These are phyloP conservation scores for Fusarium sterilihyphosum DNA, from an alignment of 2,329 filamentous ascomycete species.

Conservation along the genomic window DNA sequence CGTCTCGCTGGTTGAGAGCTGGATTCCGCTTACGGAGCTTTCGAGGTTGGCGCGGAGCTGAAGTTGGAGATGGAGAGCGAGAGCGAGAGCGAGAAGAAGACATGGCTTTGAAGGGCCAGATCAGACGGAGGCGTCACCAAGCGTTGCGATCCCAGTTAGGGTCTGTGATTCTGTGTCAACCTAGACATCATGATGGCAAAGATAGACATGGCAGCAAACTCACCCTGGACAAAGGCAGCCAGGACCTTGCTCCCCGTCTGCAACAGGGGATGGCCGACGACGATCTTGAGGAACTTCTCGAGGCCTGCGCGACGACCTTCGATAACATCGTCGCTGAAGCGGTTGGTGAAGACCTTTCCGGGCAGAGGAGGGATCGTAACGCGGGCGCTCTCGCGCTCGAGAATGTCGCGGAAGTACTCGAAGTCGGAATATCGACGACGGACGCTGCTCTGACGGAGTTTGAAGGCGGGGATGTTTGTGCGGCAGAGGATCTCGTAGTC, in stretches of 20 bases:
- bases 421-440: slow-evolving; percentile 97
- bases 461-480: slow-evolving; percentile 99
- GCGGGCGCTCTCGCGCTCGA: slow-evolving; percentile 92
- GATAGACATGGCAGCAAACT: slow-evolving; percentile 29
- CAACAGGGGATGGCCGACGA: slow-evolving; percentile 93
- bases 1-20: slow-evolving; percentile 30
- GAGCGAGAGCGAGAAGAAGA: slow-evolving; percentile 29
- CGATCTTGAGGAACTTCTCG: slow-evolving; percentile 96
- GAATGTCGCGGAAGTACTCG: slow-evolving; percentile 97
- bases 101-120: slow-evolving; percentile 34
- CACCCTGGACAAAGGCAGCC: slow-evolving; percentile 96
- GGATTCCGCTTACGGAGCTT: slow-evolving; percentile 43
- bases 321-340: slow-evolving; percentile 98
- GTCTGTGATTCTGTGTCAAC: slow-evolving; percentile 57
- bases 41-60: slow-evolving; percentile 31
- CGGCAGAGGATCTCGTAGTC: slow-evolving; percentile 98
- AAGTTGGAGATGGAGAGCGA: slow-evolving; percentile 23
- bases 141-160: slow-evolving; percentile 92
- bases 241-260: slow-evolving; percentile 98
- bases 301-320: slow-evolving; percentile 91
- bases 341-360: slow-evolving; percentile 97
- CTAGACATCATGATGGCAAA: slow-evolving; percentile 1
- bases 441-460: slow-evolving; percentile 87
- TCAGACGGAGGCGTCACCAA: slow-evolving; percentile 67
- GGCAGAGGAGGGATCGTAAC: slow-evolving; percentile 96